Conservation (phyloP, 1,284 basidiomycete genomes). For the Pholiota adiposa region DNA sequence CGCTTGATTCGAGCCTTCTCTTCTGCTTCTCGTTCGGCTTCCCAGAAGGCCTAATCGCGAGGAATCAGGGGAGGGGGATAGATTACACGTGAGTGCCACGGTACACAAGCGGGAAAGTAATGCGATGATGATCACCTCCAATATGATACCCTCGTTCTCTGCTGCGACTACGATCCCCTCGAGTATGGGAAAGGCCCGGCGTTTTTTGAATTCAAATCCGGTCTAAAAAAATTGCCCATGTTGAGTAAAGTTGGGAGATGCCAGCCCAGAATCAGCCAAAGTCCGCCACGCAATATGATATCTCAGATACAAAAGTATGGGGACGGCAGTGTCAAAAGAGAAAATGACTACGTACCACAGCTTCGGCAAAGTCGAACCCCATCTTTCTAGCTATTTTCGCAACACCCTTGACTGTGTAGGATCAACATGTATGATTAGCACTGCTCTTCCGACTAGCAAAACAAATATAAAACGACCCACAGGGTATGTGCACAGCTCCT, state of each 20-base stretch:
- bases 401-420: slow-evolving; percentile 75
- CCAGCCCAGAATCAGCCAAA: slow-evolving; percentile 9
- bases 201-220: slow-evolving; percentile 96
- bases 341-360: slow-evolving; percentile 68
- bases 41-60: slow-evolving; percentile 74
- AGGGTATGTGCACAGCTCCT: slow-evolving; percentile 88
- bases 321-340: too few species aligned
- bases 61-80: neutral
- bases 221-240: slow-evolving; percentile 48
- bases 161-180: slow-evolving; percentile 87
- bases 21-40: slow-evolving; percentile 77
- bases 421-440: neutral
- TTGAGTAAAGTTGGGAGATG: slow-evolving; percentile 8
- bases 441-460: neutral
- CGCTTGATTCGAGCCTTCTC: slow-evolving; percentile 79
- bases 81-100: slow-evolving; percentile 9
- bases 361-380: slow-evolving; percentile 91
- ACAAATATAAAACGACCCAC: slow-evolving; percentile 57
- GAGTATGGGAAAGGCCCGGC: slow-evolving; percentile 83
- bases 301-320: neutral
- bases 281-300: neutral
- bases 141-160: slow-evolving; percentile 77
- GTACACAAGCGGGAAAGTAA: slow-evolving; percentile 11
- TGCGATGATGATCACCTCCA: slow-evolving; percentile 59
- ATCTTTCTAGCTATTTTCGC: slow-evolving; percentile 90